A percentile compares a stretch with the other conserved stretches of the same genome.
Evolutionary conservation across 441 rosid genomes (phyloP).

Genomic region (Flueggea neowawraea): DNA sequence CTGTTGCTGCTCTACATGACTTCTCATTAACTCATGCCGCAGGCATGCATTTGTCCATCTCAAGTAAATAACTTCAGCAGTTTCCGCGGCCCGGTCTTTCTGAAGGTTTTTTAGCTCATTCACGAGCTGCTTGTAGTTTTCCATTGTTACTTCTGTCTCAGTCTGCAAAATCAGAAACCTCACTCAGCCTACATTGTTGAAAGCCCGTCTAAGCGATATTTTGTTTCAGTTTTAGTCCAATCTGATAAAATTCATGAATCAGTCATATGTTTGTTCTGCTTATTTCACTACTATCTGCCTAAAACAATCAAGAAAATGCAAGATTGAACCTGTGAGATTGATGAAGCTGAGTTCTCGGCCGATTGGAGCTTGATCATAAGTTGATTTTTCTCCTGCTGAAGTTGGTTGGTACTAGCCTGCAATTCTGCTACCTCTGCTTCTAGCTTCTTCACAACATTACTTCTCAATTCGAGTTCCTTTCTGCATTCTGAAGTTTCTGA

Average conservation of each 20-base stretch:
- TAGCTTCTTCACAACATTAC: constrained; percentile 28
- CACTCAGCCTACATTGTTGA: background rate
- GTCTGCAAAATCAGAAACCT: constrained; percentile 23
- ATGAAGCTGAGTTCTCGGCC: constrained; percentile 19
- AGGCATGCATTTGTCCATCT: constrained; percentile 81
- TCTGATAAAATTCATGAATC: background rate
- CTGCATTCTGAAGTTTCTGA: constrained; percentile 28
- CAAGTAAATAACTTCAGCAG: constrained; percentile 48
- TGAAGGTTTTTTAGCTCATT: constrained; percentile 43
- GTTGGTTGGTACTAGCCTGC: constrained; percentile 18
- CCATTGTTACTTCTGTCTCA: constrained; percentile 23
- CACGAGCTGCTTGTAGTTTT: constrained; percentile 35
- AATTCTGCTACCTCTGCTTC: constrained; percentile 38
- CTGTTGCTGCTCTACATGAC: constrained; percentile 19
- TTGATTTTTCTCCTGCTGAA: constrained; percentile 43
- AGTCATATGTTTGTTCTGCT: background rate
- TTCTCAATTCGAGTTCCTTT: constrained; percentile 28
- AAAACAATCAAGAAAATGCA: background rate
- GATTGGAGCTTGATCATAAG: constrained; percentile 22
- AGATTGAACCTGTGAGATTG: constrained; percentile 26
- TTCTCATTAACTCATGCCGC: constrained; percentile 52
- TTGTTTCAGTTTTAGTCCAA: background rate
- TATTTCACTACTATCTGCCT: background rate
- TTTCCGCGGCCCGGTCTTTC: constrained; percentile 43
- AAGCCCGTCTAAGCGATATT: background rate